Percentiles rank a stretch among this genome's conserved stretches.
phyloP scores from a whole-genome alignment of 257 asterid genomes.

The Salvia hispanica region DNA sequence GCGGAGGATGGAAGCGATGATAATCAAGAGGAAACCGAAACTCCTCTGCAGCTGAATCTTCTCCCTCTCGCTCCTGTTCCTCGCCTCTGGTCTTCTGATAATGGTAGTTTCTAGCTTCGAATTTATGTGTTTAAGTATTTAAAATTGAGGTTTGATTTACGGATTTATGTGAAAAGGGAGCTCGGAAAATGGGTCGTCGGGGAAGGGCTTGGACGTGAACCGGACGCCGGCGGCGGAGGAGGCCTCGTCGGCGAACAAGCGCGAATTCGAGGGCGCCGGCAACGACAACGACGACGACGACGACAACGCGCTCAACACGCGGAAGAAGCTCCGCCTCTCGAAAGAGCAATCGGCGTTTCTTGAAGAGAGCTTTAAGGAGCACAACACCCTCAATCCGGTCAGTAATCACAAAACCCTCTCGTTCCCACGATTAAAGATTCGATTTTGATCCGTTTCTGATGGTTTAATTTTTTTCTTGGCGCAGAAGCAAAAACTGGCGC shows the following conservation, averaged over 20 bases:
- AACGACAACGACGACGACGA: constrained; percentile 76
- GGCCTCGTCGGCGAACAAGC: constrained; percentile 58
- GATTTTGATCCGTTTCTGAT: background rate
- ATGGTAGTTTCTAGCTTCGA: constrained; percentile 39
- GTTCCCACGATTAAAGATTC: background rate
- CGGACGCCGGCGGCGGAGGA: constrained; percentile 58
- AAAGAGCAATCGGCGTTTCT: constrained; percentile 87
- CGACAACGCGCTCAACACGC: constrained; percentile 57
- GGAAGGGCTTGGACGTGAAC: constrained; percentile 60
- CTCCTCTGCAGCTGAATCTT: constrained; percentile 61
- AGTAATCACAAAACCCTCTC: no score
- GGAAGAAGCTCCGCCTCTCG: constrained; percentile 73
- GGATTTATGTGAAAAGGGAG: constrained; percentile 48
- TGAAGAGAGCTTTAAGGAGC: constrained; percentile 83
- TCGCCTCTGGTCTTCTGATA: constrained; percentile 63
- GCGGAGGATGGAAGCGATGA: constrained; percentile 33
- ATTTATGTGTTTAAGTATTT: no score
- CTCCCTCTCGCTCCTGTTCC: constrained; percentile 53
- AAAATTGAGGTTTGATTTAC: background rate
- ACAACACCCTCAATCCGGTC: constrained; percentile 80
- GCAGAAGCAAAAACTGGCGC: constrained; percentile 82
- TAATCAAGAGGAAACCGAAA: constrained; percentile 20
- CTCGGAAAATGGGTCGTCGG: constrained; percentile 76
- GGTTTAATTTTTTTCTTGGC: background rate
- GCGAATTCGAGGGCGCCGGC: constrained; percentile 36